A percentile compares a stretch with the other conserved stretches of the same genome.
phyloP scores from a whole-genome alignment of 176 grass and related monocot species.

The Calamus simplicifolius region DNA sequence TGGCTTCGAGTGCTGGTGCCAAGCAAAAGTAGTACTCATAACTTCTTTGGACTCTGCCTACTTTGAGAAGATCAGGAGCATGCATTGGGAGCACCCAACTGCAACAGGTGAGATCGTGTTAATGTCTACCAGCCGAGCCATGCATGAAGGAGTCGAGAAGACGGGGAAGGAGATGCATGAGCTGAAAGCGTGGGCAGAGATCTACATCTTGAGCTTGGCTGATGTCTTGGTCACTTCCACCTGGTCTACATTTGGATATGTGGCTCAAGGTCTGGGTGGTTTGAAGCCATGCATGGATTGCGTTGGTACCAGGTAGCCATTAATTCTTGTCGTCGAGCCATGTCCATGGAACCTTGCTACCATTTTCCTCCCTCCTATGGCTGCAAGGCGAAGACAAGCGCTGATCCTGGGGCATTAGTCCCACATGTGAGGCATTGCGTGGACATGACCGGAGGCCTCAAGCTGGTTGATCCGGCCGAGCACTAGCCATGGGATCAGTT shows the following conservation, averaged over 20 bases:
- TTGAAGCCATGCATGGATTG: constrained; percentile 80
- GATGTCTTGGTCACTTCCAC: constrained; percentile 74
- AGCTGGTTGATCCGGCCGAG: constrained; percentile 54
- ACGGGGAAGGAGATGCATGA: constrained; percentile 73
- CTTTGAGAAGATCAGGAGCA: constrained; percentile 53
- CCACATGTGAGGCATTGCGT: constrained; percentile 86
- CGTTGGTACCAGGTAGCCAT: constrained; percentile 63
- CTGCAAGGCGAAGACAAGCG: constrained; percentile 56
- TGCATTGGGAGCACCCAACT: constrained; percentile 88
- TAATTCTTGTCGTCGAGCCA: constrained; percentile 49
- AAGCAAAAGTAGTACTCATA: constrained; percentile 56
- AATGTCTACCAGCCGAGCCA: constrained; percentile 85
- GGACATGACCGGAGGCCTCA: constrained; percentile 90
- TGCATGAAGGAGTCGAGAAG: constrained; percentile 69
- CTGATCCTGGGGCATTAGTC: constrained; percentile 67
- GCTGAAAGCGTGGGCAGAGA: constrained; percentile 90
- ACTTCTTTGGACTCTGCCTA: constrained; percentile 80
- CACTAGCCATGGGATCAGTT: constrained; percentile 8
- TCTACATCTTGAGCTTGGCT: constrained; percentile 80
- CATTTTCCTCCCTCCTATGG: constrained; percentile 80
- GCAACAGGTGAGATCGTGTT: constrained; percentile 53
- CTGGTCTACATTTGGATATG: constrained; percentile 96
- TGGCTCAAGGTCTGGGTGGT: constrained; percentile 76
- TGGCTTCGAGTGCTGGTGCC: constrained; percentile 16
- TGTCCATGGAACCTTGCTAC: constrained; percentile 93